phyloP scores from a whole-genome alignment of 768 basidiomycete species.

The Podaxis sp. region DNA sequence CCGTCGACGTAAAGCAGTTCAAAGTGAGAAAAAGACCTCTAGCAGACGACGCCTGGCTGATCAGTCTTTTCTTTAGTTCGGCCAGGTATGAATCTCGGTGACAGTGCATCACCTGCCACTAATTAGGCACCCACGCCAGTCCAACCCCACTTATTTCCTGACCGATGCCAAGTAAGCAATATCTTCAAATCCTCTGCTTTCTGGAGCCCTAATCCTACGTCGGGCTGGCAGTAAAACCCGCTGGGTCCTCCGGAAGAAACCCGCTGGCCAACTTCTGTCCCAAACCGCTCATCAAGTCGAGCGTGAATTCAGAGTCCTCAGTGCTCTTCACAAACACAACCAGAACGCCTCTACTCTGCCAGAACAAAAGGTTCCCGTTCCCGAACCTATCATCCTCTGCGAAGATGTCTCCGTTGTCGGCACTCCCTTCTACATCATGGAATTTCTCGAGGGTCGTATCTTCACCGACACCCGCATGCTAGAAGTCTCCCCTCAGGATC shows the following conservation, averaged over 20 bases:
- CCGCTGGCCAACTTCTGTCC: constrained; percentile 82
- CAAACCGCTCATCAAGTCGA: constrained; percentile 94
- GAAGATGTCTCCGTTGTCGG: constrained; percentile 77
- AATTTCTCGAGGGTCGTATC: constrained; percentile 91
- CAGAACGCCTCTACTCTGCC: constrained; percentile 45
- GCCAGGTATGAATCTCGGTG: constrained; percentile 58
- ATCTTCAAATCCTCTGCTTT: neutral
- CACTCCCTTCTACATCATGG: constrained; percentile 95
- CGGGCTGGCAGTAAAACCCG: constrained; percentile 40
- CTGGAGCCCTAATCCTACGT: neutral
- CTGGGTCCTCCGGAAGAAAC: constrained; percentile 92
- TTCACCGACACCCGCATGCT: constrained; percentile 85
- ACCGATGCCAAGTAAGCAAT: constrained; percentile 66
- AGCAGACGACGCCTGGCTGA: neutral
- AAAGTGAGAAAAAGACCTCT: constrained; percentile 50
- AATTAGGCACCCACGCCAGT: constrained; percentile 39
- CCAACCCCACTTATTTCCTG: constrained; percentile 96
- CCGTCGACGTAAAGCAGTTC: constrained; percentile 88
- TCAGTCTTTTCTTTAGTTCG: constrained; percentile 54
- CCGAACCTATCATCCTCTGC: constrained; percentile 81
- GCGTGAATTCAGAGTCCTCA: constrained; percentile 83
- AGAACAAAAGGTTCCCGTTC: constrained; percentile 71
- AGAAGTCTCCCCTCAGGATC: constrained; percentile 57
- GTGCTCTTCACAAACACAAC: constrained; percentile 77
- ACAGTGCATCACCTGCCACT: neutral